A percentile compares a stretch with the other conserved stretches of the same genome.
Conservation (phyloP, 148 eudicot species). For the Agrostemma githago region DNA sequence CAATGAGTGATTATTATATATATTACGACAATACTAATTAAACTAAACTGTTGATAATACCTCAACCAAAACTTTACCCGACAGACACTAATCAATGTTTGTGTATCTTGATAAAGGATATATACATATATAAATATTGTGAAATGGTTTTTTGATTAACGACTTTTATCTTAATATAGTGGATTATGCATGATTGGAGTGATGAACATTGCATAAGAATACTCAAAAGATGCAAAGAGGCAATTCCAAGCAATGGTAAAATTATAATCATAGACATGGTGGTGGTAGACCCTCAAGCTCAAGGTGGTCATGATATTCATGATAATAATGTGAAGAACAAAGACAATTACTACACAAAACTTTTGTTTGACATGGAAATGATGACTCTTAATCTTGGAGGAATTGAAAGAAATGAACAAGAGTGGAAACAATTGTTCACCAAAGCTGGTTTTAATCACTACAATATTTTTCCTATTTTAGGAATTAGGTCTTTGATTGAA, state of each 20-base stretch:
- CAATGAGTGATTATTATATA: no score
- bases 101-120: no score
- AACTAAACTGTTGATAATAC: no score
- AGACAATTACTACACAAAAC: neutral
- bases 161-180: neutral
- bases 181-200: slow-evolving; percentile 22
- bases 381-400: neutral
- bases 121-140: no score
- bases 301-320: no score
- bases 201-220: slow-evolving; percentile 17
- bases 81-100: no score
- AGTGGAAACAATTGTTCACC: slow-evolving; percentile 18
- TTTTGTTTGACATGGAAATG: slow-evolving; percentile 16
- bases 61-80: no score
- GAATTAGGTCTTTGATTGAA: neutral
- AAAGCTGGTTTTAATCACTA: slow-evolving; percentile 8
- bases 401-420: slow-evolving; percentile 22
- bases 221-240: slow-evolving; percentile 22
- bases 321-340: no score
- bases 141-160: no score
- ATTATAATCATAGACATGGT: slow-evolving; percentile 22
- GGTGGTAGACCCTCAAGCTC: neutral
- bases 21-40: no score
- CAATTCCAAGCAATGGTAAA: slow-evolving; percentile 15
- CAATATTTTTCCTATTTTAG: neutral